These are phyloP conservation scores for Kewa caespitosa DNA, from an alignment of 179 eudicot species.

Conservation along the genomic window DNA sequence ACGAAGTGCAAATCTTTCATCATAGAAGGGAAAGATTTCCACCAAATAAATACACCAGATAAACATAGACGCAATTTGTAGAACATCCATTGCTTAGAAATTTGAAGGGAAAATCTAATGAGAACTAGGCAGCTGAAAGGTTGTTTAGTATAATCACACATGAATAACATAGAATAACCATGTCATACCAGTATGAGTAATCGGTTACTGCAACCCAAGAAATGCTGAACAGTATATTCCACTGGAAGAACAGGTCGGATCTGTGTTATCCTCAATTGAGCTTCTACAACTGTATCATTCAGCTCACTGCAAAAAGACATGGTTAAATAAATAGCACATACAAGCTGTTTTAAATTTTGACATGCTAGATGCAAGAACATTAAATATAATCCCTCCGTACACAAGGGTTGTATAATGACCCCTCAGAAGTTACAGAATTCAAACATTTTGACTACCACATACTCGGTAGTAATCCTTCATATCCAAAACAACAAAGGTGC, in stretches of 20 bases:
- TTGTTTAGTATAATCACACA: not conserved
- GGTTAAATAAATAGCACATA: not conserved
- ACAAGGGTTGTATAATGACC: no score
- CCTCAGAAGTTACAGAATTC: no score
- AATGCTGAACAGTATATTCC: conserved; percentile 48
- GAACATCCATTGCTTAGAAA: not conserved
- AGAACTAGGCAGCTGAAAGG: not conserved
- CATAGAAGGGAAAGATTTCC: no score
- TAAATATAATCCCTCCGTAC: not conserved
- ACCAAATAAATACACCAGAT: not conserved
- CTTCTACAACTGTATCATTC: conserved; percentile 90
- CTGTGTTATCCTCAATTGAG: conserved; percentile 76
- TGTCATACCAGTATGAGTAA: conserved; percentile 74
- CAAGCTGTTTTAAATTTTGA: not conserved
- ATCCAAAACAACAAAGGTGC: no score
- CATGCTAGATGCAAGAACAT: not conserved
- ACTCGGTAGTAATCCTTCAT: no score
- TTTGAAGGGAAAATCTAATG: not conserved
- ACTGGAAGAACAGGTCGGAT: conserved; percentile 70
- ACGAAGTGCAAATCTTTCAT: no score
- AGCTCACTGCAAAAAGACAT: conserved; percentile 56
- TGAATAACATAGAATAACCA: conserved; percentile 7
- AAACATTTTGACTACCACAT: no score
- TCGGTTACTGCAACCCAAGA: conserved; percentile 60
- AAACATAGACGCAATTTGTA: not conserved